Conservation (phyloP, 2,329 filamentous ascomycete genomes). For the Alternaria sp. region DNA sequence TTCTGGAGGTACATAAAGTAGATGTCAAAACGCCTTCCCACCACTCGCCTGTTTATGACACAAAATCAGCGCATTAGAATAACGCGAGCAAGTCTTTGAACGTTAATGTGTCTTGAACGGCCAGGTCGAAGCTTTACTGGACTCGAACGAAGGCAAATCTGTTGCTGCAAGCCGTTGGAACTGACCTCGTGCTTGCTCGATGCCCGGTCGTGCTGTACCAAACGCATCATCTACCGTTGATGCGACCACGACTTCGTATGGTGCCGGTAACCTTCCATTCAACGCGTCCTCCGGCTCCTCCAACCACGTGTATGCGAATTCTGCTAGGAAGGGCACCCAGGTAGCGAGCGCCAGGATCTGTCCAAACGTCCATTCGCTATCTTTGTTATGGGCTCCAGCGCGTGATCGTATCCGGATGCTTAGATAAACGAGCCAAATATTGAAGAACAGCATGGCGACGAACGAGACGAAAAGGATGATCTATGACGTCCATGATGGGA, state of each 20-base stretch:
- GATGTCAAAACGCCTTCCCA: neutral
- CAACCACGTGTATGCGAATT: neutral
- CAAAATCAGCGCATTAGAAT: no score
- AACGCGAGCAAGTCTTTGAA: no score
- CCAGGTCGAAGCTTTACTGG: no score
- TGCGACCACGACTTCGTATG: neutral
- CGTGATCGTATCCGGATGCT: neutral
- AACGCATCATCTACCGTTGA: neutral
- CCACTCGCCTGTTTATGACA: neutral
- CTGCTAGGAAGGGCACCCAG: neutral
- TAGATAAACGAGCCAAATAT: neutral
- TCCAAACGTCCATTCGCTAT: conserved; percentile 1
- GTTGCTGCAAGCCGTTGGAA: neutral
- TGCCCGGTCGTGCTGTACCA: neutral
- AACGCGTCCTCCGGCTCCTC: neutral
- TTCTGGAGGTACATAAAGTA: no score
- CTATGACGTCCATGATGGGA: neutral
- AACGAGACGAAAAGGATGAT: neutral
- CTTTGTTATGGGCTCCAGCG: neutral
- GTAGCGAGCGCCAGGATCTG: neutral
- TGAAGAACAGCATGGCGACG: neutral
- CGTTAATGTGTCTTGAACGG: no score
- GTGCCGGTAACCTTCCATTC: neutral
- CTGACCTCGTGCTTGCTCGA: neutral
- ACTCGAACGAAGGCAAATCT: no score